Evolutionary conservation across 2,329 filamentous ascomycete species (phyloP), one percentile per base, ranked within the genome.

Genomic region (Neonectria sp.): DNA sequence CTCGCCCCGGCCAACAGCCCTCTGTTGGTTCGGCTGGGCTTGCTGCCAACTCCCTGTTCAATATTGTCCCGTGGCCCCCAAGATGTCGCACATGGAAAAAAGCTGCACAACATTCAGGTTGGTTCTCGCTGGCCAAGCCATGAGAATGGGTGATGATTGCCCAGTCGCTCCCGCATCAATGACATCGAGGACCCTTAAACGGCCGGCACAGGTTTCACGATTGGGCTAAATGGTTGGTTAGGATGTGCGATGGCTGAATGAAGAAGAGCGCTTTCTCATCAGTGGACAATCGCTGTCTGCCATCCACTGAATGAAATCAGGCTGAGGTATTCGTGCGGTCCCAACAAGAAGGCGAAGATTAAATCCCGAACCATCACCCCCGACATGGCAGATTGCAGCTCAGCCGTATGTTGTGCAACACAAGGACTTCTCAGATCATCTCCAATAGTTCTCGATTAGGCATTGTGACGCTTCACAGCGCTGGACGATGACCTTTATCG

Each of bases 351-450:
- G 17, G 37, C 15, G 37, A 40, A n/a, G 15, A n/a, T 7, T 17
- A 40, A 40, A 7, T 40, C 37, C 37, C 37, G 37, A 40, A 37
- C 35, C 13, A 37, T 37, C 35, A 37, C 35, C 2, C 37, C 37
- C 15, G 15, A n/a, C 17, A 40, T 2, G 15, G 37, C 37, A n/a
- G 37, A 7, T 24, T 45, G 40, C 40, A 45, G n/a, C 40, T 45
- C 40, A 45, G 40, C 40, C 40, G n/a, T 45, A 45, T 45, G 40
- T 24, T n/a, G 40, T 45, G 40, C 24, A 45, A 45, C 40, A n/a
- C 40, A 45, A 21, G 8, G n/a, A 24, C 40, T 12, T 24, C 8
- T n/a, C 40, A 24, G 11, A 24, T 24, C 40, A 5, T 24, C 40
- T 24, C 40, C 40, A 21, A 21, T 24, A 40, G 6, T 40, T 24